phyloP scores from a whole-genome alignment of 495 filamentous ascomycete genomes.

The Penicillium chermesinum region DNA sequence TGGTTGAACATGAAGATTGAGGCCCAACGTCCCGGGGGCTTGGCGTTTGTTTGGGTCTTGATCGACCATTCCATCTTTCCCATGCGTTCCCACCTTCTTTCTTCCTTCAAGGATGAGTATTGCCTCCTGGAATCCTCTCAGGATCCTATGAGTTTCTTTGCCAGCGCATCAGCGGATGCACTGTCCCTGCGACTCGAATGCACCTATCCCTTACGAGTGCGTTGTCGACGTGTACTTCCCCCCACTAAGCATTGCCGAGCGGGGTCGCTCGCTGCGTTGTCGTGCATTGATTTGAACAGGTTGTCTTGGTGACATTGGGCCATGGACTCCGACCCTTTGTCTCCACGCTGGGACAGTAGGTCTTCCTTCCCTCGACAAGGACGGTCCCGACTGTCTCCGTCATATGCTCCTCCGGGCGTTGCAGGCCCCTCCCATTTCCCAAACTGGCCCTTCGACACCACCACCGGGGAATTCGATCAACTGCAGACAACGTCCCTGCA shows the following conservation, averaged over 20 bases:
- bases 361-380: conserved; percentile 29
- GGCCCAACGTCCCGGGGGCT: conserved; percentile 15
- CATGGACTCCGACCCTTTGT: conserved; percentile 33
- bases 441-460: conserved; percentile 21
- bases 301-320: conserved; percentile 5
- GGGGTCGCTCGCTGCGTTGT: conserved; percentile 20
- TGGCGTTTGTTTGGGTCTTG: conserved; percentile 17
- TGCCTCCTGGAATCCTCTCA: neutral
- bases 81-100: neutral
- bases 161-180: conserved; percentile 18
- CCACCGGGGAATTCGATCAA: conserved; percentile 27
- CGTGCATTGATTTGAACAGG: conserved; percentile 13
- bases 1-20: conserved; percentile 14
- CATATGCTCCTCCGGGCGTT: conserved; percentile 21
- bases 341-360: conserved; percentile 26
- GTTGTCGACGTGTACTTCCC: conserved; percentile 12
- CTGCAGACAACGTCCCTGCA: conserved; percentile 26
- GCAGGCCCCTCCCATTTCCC: conserved; percentile 18
- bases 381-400: conserved; percentile 27
- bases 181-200: conserved; percentile 16
- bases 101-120: neutral
- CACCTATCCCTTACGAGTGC: conserved; percentile 15
- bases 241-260: conserved; percentile 9
- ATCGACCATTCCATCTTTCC: neutral
- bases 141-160: neutral